Evolutionary conservation across 2,329 filamentous ascomycete genomes (phyloP), one percentile per base, ranked within the genome.

Genomic region (Amauroascus niger): DNA sequence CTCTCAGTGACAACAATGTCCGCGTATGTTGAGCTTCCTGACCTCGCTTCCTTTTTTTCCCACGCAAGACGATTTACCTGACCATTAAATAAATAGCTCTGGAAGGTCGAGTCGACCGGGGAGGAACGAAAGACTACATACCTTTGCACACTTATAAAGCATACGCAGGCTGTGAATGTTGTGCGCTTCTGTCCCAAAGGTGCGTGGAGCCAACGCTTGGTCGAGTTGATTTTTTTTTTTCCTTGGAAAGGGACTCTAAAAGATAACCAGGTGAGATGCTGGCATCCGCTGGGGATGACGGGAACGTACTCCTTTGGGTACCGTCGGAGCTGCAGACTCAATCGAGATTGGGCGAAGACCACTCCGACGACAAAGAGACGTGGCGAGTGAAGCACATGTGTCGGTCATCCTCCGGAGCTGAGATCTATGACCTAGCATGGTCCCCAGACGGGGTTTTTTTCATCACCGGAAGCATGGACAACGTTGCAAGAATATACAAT

Each of bases 401-500:
- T 71, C 83, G 93, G 58, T 95, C n/a, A n/a, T n/a, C 90, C 44
- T 88, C 87, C 1, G 91, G 90, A 33, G 88, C 90, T 9, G 93
- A 98, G 69, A 97, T 98, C 61, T 98, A 98, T 72, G 93, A 98
- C 70, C 75, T 98, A 54, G 93, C 93, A 49, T 98, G 93, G 94
- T 97, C 93, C 47, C 94, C 94, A n/a, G 93, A 98, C 69, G 89
- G 87, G 37, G 76, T 84, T 37, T 93, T 94, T 73, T 95, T 98
- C 74, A 96, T 98, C 63, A 96, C 94, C 22, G 93, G 93, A 37
- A 97, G 93, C 73, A 97, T 98, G 90, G 93, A 98, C 74, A 98
- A 98, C 68, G 85, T 97, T 67, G 90, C 93, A 55, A 82, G 91
- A 56, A 97, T 98, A 63, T 97, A 96, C 76, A 96, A 95, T 70